Evolutionary conservation across 2,329 filamentous ascomycete species (phyloP).

Genomic region (Cladosporium phlei): DNA sequence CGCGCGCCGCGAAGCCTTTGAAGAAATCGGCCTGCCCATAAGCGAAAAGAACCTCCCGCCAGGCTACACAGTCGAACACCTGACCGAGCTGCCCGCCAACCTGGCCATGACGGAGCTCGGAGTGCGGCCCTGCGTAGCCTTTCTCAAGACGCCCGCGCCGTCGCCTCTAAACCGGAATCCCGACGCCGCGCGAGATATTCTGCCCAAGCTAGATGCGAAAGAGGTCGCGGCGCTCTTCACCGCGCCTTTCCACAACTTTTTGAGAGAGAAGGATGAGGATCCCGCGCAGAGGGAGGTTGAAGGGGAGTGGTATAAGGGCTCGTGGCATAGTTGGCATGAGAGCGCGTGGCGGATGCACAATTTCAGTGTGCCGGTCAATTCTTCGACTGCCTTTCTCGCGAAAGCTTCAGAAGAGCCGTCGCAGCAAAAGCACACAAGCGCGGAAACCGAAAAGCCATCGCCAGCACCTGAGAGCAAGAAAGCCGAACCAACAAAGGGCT

Average conservation of each 20-base stretch:
- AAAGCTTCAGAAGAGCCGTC: constrained; percentile 19
- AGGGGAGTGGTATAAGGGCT: constrained; percentile 77
- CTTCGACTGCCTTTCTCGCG: constrained; percentile 56
- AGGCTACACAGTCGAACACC: constrained; percentile 79
- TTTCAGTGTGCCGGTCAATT: constrained; percentile 78
- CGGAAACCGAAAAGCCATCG: neutral
- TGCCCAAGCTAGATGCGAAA: constrained; percentile 73
- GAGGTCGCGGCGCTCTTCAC: constrained; percentile 95
- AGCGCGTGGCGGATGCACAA: constrained; percentile 82
- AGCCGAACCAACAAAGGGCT: neutral
- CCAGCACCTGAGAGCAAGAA: too few species aligned
- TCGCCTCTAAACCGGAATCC: constrained; percentile 61
- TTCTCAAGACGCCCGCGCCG: constrained; percentile 47
- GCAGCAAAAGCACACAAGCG: neutral
- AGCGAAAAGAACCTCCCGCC: constrained; percentile 63
- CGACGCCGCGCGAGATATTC: constrained; percentile 37
- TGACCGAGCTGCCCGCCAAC: constrained; percentile 70
- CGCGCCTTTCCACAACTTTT: constrained; percentile 79
- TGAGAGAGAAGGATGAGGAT: constrained; percentile 57
- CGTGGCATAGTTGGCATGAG: constrained; percentile 75
- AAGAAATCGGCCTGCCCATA: constrained; percentile 86
- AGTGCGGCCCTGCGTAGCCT: constrained; percentile 50
- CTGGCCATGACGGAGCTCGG: constrained; percentile 48
- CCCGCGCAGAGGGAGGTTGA: constrained; percentile 30
- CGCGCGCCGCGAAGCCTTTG: constrained; percentile 81